A percentile compares a stretch with the other conserved stretches of the same genome.
Conservation (phyloP, 2,329 filamentous ascomycete species). For the Exutisphaerella laricina region DNA sequence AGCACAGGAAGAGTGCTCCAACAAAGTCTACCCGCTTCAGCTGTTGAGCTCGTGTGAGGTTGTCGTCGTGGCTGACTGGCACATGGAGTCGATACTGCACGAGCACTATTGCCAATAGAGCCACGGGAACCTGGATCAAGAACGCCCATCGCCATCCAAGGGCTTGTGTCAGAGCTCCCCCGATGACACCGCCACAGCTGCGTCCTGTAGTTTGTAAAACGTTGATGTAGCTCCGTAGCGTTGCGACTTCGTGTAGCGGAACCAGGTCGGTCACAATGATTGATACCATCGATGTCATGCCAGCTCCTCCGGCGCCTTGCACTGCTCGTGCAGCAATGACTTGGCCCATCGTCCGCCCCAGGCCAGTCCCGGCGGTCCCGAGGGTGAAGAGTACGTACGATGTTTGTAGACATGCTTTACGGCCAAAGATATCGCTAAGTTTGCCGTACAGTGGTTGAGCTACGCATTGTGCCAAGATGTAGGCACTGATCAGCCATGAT, state of each 20-base stretch:
- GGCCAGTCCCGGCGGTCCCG: constrained; percentile 38
- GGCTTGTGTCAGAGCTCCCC: constrained; percentile 56
- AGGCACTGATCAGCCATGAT: constrained; percentile 43
- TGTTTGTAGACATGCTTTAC: constrained; percentile 37
- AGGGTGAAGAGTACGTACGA: constrained; percentile 40
- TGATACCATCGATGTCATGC: constrained; percentile 41
- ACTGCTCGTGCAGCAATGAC: constrained; percentile 40
- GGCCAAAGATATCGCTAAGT: constrained; percentile 43
- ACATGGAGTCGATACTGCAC: constrained; percentile 34
- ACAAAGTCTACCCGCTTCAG: constrained; percentile 55
- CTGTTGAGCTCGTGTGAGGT: constrained; percentile 25
- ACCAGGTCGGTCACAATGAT: constrained; percentile 49
- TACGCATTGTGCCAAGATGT: constrained; percentile 40
- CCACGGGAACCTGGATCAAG: constrained; percentile 52
- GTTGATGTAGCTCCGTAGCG: constrained; percentile 49
- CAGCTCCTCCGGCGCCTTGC: constrained; percentile 42
- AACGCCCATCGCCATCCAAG: constrained; percentile 65
- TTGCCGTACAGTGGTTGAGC: constrained; percentile 42
- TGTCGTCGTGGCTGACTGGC: constrained; percentile 5
- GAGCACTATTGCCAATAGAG: constrained; percentile 47
- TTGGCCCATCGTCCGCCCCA: constrained; percentile 35
- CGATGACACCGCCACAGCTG: constrained; percentile 50
- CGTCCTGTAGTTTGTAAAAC: constrained; percentile 47
- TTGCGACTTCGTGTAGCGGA: constrained; percentile 44
- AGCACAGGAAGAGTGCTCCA: constrained; percentile 46